Conservation (phyloP, 495 filamentous ascomycete genomes). For the Hyaloscypha finlandica region DNA sequence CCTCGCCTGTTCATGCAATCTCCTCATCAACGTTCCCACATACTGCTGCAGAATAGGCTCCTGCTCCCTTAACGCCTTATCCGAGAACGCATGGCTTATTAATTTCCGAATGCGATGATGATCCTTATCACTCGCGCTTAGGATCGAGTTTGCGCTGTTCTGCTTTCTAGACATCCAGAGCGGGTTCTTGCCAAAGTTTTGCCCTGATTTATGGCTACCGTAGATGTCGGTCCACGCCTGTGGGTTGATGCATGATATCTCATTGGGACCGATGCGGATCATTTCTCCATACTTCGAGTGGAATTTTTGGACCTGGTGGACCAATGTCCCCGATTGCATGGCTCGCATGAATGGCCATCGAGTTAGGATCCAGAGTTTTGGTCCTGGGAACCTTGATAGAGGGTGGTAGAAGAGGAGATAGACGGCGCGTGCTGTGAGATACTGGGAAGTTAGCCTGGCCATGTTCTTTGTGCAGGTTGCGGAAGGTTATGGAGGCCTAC, state of each 20-base stretch:
- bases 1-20: constrained; percentile 39
- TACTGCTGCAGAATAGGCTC: constrained; percentile 47
- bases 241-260: constrained; percentile 55
- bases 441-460: too few species aligned
- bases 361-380: constrained; percentile 31
- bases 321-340: neutral
- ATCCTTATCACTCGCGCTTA: neutral
- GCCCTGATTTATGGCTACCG: neutral
- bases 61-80: constrained; percentile 48
- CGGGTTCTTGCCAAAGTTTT: constrained; percentile 26
- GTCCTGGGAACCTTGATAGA: constrained; percentile 49
- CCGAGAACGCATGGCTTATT: constrained; percentile 56
- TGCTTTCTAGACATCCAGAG: neutral
- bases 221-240: constrained; percentile 36
- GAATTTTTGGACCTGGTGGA: constrained; percentile 14
- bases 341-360: neutral
- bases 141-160: neutral
- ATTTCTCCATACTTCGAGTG: constrained; percentile 45
- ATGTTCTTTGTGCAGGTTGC: too few species aligned
- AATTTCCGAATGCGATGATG: constrained; percentile 42
- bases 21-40: constrained; percentile 48
- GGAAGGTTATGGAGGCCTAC: too few species aligned
- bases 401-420: constrained; percentile 58
- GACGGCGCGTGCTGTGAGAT: constrained; percentile 19
- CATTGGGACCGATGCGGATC: constrained; percentile 56